A percentile compares a stretch with the other conserved stretches of the same genome.
phyloP scores from a whole-genome alignment of 1,284 basidiomycete species.

The Peniophora sp. region DNA sequence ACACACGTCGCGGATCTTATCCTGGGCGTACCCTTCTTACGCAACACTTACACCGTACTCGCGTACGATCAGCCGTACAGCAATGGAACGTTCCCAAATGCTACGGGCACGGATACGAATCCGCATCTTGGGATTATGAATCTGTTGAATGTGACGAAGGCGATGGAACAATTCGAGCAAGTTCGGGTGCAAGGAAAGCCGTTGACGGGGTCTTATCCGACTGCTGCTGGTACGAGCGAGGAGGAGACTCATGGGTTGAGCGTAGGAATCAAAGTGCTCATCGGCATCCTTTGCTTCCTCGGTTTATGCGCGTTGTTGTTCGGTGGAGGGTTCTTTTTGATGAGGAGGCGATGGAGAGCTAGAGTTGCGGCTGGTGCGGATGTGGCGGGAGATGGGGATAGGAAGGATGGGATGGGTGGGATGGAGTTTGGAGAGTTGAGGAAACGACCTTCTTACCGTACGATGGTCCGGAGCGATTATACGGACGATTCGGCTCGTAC shows the following conservation, averaged over 20 bases:
- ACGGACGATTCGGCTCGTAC: slow-evolving; percentile 27
- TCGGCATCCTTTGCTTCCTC: slow-evolving; percentile 50
- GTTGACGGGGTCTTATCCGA: slow-evolving; percentile 16
- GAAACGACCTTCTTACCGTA: slow-evolving; percentile 22
- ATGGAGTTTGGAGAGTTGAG: slow-evolving; percentile 11
- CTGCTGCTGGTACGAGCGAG: slow-evolving; percentile 1
- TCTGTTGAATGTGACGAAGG: slow-evolving; percentile 49
- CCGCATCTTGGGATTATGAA: slow-evolving; percentile 12
- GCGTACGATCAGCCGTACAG: slow-evolving; percentile 44
- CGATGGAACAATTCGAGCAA: slow-evolving; percentile 55
- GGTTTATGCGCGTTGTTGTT: slow-evolving; percentile 47
- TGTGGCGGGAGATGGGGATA: slow-evolving; percentile 9
- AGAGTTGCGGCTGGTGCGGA: neutral
- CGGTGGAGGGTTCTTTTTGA: slow-evolving; percentile 38
- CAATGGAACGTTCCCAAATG: slow-evolving; percentile 35
- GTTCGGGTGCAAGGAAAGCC: slow-evolving; percentile 58
- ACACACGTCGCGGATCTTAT: slow-evolving; percentile 45
- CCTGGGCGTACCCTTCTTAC: slow-evolving; percentile 68
- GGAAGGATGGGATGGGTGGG: slow-evolving; percentile 14
- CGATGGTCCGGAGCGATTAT: slow-evolving; percentile 19
- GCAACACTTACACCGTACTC: slow-evolving; percentile 68
- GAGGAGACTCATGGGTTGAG: slow-evolving; percentile 29
- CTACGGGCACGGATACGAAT: slow-evolving; percentile 7
- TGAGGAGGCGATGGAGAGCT: slow-evolving; percentile 21
- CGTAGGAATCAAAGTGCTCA: slow-evolving; percentile 52